Conservation (phyloP, 2,329 filamentous ascomycete species). For the Aspergillus unguis region DNA sequence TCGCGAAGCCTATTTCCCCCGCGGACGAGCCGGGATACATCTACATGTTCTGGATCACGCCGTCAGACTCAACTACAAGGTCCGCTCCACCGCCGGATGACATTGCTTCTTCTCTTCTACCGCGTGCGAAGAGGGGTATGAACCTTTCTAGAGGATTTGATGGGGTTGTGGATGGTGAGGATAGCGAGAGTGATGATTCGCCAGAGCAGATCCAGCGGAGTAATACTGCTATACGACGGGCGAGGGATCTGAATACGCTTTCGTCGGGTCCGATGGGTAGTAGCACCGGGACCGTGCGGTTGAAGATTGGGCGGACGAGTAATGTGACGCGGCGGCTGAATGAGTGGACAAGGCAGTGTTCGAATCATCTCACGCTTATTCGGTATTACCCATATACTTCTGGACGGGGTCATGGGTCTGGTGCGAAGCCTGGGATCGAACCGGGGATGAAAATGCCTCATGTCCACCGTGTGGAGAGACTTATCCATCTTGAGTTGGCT, state of each 20-base stretch:
- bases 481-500: conserved; percentile 86
- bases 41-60: conserved; percentile 97
- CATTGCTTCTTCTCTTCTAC: conserved; percentile 59
- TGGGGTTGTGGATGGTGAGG: background rate
- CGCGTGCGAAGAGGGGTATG: conserved; percentile 33
- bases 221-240: conserved; percentile 38
- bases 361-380: conserved; percentile 80
- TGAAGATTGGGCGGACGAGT: conserved; percentile 64
- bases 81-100: conserved; percentile 54
- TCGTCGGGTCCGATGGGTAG: conserved; percentile 28
- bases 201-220: conserved; percentile 27
- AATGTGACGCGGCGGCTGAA: conserved; percentile 91
- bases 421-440: conserved; percentile 21
- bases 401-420: conserved; percentile 17
- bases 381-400: conserved; percentile 79
- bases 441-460: conserved; percentile 69
- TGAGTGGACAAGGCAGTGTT: conserved; percentile 91
- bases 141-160: no score
- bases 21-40: conserved; percentile 85
- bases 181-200: conserved; percentile 20
- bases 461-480: conserved; percentile 79
- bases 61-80: conserved; percentile 50
- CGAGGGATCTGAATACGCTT: conserved; percentile 33
- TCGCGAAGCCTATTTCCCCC: conserved; percentile 70
- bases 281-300: conserved; percentile 58